Evolutionary conservation across 2,329 filamentous ascomycete species (phyloP).

Genomic region (Calonectria ilicicola): DNA sequence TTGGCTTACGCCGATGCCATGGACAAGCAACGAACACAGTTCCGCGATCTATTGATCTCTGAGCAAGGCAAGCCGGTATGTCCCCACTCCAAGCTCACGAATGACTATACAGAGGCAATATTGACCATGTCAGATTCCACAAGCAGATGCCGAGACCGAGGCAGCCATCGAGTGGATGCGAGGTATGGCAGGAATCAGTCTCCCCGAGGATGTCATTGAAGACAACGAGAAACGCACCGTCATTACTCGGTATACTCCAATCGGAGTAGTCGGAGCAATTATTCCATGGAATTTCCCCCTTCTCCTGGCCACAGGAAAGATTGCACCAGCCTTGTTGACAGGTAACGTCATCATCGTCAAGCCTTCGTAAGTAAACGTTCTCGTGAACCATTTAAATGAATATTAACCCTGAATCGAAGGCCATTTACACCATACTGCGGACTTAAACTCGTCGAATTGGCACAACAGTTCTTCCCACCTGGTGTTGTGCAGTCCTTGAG

Average conservation of each 20-base stretch:
- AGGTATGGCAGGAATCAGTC: constrained; percentile 43
- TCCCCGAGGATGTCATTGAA: constrained; percentile 53
- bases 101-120: neutral
- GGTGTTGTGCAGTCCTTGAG: constrained; percentile 73
- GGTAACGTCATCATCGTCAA: constrained; percentile 69
- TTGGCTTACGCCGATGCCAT: constrained; percentile 42
- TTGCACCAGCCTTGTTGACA: constrained; percentile 67
- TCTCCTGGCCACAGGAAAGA: constrained; percentile 62
- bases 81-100: fast-evolving
- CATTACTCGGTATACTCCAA: constrained; percentile 51
- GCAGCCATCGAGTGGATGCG: constrained; percentile 43
- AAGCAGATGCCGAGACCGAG: constrained; percentile 42
- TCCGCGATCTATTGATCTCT: constrained; percentile 37
- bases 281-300: constrained; percentile 70
- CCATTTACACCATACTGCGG: constrained; percentile 69
- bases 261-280: constrained; percentile 60
- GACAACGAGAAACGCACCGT: constrained; percentile 48
- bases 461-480: constrained; percentile 67
- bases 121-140: constrained; percentile 15
- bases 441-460: constrained; percentile 72
- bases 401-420: neutral
- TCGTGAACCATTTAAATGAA: neutral
- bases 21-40: constrained; percentile 31
- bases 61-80: constrained; percentile 48
- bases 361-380: constrained; percentile 52